Conservation (phyloP, 495 filamentous ascomycete genomes). For the Daldinia concentrica region DNA sequence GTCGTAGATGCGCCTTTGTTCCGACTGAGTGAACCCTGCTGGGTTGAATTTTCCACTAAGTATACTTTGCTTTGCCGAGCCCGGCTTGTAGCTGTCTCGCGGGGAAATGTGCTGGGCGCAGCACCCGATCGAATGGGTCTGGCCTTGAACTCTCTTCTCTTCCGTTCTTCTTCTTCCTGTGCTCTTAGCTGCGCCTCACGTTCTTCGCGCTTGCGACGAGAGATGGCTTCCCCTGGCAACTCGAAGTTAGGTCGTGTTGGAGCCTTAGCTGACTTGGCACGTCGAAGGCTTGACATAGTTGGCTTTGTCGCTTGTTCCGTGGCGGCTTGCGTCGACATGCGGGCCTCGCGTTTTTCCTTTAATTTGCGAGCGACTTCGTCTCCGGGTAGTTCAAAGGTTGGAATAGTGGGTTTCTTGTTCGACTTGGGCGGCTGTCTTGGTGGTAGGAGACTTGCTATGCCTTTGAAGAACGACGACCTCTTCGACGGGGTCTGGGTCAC, state of each 20-base stretch:
- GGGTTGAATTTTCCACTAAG: constrained; percentile 41
- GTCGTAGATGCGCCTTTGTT: constrained; percentile 27
- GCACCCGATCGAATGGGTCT: constrained; percentile 62
- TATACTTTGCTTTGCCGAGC: constrained; percentile 61
- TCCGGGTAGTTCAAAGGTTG: constrained; percentile 75
- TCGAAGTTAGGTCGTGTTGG: constrained; percentile 72
- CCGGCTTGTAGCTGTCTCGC: constrained; percentile 66
- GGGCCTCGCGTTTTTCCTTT: constrained; percentile 62
- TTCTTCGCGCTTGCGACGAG: constrained; percentile 72
- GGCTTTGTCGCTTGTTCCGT: constrained; percentile 51
- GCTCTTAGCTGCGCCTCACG: constrained; percentile 69
- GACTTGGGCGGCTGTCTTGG: constrained; percentile 63
- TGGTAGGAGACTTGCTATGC: constrained; percentile 55
- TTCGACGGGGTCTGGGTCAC: constrained; percentile 30
- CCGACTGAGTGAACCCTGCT: constrained; percentile 10
- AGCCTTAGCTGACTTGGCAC: constrained; percentile 66
- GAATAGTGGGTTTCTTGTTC: constrained; percentile 68
- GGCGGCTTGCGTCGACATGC: constrained; percentile 50
- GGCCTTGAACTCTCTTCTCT: constrained; percentile 71
- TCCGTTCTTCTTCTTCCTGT: constrained; percentile 67
- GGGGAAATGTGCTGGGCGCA: constrained; percentile 50
- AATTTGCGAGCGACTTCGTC: constrained; percentile 73
- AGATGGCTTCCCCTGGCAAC: constrained; percentile 77
- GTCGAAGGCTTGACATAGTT: constrained; percentile 45
- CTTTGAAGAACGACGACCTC: constrained; percentile 41